phyloP scores from a whole-genome alignment of 176 grass and related monocot species.

The Eleusine indica region DNA sequence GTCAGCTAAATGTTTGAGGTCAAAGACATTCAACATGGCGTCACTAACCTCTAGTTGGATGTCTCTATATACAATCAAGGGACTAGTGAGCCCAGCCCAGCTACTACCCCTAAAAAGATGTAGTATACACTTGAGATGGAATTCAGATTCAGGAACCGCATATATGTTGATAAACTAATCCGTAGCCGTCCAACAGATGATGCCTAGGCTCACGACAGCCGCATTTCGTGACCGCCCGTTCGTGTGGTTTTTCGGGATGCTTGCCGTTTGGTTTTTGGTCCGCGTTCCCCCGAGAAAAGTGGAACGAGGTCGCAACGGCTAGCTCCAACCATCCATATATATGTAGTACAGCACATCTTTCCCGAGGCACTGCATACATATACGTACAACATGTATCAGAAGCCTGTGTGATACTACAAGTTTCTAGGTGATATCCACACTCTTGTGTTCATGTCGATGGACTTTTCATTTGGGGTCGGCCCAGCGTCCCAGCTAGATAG shows the following conservation, averaged over 20 bases:
- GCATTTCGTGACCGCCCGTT: slow-evolving; percentile 5
- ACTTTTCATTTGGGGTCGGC: not conserved
- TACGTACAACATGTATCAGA: not conserved
- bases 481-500: not conserved
- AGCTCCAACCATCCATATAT: slow-evolving; percentile 1
- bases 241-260: slow-evolving; percentile 38
- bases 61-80: not conserved
- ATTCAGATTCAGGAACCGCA: not conserved
- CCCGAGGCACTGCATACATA: not conserved
- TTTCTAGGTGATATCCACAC: not conserved
- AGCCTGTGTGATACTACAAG: not conserved
- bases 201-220: slow-evolving; percentile 42
- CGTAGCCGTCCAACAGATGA: slow-evolving; percentile 24
- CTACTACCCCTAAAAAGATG: not conserved
- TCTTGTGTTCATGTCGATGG: slow-evolving; percentile 26
- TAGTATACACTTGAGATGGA: not conserved
- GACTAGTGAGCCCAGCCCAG: not conserved
- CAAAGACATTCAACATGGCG: not conserved
- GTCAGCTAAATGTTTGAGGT: not conserved
- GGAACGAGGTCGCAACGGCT: slow-evolving; percentile 53
- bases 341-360: not conserved
- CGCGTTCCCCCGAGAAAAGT: slow-evolving; percentile 44
- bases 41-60: not conserved
- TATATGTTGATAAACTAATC: not conserved
- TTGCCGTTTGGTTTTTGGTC: slow-evolving; percentile 27